Base-by-base conservation (phyloP, 345 rosid genomes). In the Excoecaria agallocha region DNA sequence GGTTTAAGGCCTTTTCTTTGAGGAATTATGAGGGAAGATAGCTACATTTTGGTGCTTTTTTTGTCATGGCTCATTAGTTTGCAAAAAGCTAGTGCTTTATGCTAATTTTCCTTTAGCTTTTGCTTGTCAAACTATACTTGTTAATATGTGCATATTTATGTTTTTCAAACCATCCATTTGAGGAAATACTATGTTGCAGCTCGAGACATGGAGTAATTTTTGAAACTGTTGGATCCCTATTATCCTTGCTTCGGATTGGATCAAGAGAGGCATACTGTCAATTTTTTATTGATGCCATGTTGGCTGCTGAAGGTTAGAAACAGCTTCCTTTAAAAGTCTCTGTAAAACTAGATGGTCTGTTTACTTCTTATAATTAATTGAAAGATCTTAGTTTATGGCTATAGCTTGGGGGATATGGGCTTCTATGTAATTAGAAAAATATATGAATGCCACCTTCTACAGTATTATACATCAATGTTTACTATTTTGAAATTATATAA, bases 181-280 rank as follows among this genome's bases (percentile, higher is more conserved):
- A 46, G 59, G 59, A 64, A 57, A 9, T 51, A 9, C 46, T 19
- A 0, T 71, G 43, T 84, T 71, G 76, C 87, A 94, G 97, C 50
- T 80, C 83, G 58, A 87, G 86, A 48, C 90, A 92, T 75, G 92
- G 89, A 75, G 87, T 89, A 4, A 81, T 92, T 71, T 91, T 94
- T 79, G 98, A 94, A 71, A 87, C 99, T 4, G 82, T 93, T 81
- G 91, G 91, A 73, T 88, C 93, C 35, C 88, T 94, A 71, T 82
- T 94, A 80, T 86, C 93, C 74, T 83, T 94, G 85, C 91, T 94
- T 75, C 95, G 97, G 66, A 83, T 88, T 74, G 89, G 89, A 82
- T 89, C 89, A 60, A 83, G 90, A 74, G 93, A 91, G 80, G 89
- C 93, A 12, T 92, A 88, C 69, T 83, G 96, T 62, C 84, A 85